Evolutionary conservation across 2,329 filamentous ascomycete genomes (phyloP).

Genomic region (Neopestalotiopsis sp.): DNA sequence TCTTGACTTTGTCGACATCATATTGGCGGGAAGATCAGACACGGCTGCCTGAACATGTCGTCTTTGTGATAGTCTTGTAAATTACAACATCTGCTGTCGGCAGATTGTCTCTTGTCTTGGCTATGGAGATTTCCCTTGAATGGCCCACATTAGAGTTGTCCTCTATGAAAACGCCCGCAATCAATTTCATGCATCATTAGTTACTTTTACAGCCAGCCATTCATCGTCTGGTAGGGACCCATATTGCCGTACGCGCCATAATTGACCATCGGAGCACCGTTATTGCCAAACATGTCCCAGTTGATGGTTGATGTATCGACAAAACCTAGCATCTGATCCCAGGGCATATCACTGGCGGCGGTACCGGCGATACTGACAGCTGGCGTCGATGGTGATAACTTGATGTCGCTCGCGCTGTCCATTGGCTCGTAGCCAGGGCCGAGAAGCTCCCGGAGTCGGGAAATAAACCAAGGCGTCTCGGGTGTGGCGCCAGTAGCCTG

Average conservation of each 20-base stretch:
- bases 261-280: conserved; percentile 6
- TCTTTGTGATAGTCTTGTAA: not conserved
- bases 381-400: conserved; percentile 15
- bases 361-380: conserved; percentile 8
- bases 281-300: conserved; percentile 37
- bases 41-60: too few species aligned
- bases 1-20: too few species aligned
- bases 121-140: conserved; percentile 9
- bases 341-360: conserved; percentile 27
- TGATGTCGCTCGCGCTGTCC: conserved; percentile 29
- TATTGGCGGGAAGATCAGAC: too few species aligned
- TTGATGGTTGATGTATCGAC: conserved; percentile 31
- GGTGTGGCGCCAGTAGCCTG: conserved; percentile 41
- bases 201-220: conserved; percentile 19
- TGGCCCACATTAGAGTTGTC: not conserved
- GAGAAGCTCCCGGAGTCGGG: conserved; percentile 47
- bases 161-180: conserved; percentile 20
- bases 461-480: conserved; percentile 51
- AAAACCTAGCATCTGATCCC: conserved; percentile 39
- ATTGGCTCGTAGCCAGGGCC: conserved; percentile 43
- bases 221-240: conserved; percentile 17
- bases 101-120: not conserved
- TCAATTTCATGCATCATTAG: not conserved
- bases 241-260: conserved; percentile 5
- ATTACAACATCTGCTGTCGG: not conserved